Base-by-base conservation (phyloP, 2,329 filamentous ascomycete genomes). In the Penicillium psychrosexuale region DNA sequence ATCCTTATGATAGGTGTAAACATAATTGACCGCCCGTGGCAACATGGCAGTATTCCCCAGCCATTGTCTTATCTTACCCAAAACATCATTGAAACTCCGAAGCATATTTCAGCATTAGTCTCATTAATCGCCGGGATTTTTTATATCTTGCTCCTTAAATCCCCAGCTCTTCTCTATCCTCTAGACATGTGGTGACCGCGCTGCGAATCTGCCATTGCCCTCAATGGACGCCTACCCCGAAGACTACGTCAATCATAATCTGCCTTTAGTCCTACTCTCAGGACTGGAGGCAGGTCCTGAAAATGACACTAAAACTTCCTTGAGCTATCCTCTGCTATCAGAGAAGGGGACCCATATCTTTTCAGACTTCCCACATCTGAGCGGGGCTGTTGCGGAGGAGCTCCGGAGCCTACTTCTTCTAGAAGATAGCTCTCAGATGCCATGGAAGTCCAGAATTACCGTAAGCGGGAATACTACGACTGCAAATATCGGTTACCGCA, bases 241-340 rank as follows among this genome's bases (percentile, higher is more conserved):
- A 61, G 88, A 87, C 73, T 96, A 92, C 77, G 80, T 96, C 72
- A 84, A 87, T 71, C 91, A 94, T 75, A 95, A 94, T 75, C 82
- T 95, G 66, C 93, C 93, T 34, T 82, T 96, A 54, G 77, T 97
- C 58, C 79, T 95, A 44, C 82, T 96, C 33, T 91, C 91, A 36
- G 94, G 93, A 12, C 81, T 97, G 33, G 80, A 75, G 68, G 69
- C 69, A 62, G 65, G 59, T 8, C 65, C 56, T 42, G 75, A 73
- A 65, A 69, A 66, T 47, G 66, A 69, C 5, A 34, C 58, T n/a
- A 61, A 66, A 27, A 62, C 44, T 33, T 50, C 51, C 13, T 45
- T 77, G 61, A 72, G 77, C 44, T 78, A 81, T 61, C 76, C 76
- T 44, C 79, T 79, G 49, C 78, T 88, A 38, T 66, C 62, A 15